These are phyloP conservation scores for Apiosordaria backusii DNA, from an alignment of 495 filamentous ascomycete species.

Conservation along the genomic window DNA sequence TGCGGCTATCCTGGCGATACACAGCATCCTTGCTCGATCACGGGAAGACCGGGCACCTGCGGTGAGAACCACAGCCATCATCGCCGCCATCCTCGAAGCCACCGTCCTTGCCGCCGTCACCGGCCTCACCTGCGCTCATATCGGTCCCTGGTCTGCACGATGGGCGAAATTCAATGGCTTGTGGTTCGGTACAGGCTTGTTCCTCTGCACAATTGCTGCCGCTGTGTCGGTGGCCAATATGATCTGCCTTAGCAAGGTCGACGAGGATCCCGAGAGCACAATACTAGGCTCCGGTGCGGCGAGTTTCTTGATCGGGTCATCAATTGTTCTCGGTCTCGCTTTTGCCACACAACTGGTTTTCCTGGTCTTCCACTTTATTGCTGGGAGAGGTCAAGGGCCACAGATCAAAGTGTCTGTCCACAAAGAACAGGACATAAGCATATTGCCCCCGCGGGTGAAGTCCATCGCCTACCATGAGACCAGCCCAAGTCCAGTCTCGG, in stretches of 20 bases:
- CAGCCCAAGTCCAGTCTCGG: constrained; percentile 28
- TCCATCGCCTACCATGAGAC: constrained; percentile 47
- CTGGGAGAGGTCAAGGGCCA: constrained; percentile 24
- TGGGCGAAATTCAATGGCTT: constrained; percentile 26
- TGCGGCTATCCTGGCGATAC: constrained; percentile 36
- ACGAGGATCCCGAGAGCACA: constrained; percentile 24
- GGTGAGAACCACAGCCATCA: constrained; percentile 32
- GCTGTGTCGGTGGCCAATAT: constrained; percentile 38
- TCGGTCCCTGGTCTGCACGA: constrained; percentile 21
- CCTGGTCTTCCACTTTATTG: constrained; percentile 37
- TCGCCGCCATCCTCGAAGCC: constrained; percentile 37
- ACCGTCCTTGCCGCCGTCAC: constrained; percentile 32
- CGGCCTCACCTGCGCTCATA: constrained; percentile 26
- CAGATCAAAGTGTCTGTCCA: constrained; percentile 25
- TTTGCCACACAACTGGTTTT: constrained; percentile 42
- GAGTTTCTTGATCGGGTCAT: constrained; percentile 37
- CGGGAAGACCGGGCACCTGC: constrained; percentile 29
- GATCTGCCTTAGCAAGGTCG: constrained; percentile 34
- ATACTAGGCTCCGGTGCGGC: constrained; percentile 30
- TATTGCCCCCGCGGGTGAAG: constrained; percentile 36
- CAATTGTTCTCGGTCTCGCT: constrained; percentile 39
- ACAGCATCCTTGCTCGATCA: constrained; percentile 40
- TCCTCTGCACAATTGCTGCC: constrained; percentile 38
- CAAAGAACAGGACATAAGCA: constrained; percentile 30
- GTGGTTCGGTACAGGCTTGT: constrained; percentile 36